Base-by-base conservation (phyloP, 225 moss, liverwort and hornwort genomes). In the Polytrichum formosum region DNA sequence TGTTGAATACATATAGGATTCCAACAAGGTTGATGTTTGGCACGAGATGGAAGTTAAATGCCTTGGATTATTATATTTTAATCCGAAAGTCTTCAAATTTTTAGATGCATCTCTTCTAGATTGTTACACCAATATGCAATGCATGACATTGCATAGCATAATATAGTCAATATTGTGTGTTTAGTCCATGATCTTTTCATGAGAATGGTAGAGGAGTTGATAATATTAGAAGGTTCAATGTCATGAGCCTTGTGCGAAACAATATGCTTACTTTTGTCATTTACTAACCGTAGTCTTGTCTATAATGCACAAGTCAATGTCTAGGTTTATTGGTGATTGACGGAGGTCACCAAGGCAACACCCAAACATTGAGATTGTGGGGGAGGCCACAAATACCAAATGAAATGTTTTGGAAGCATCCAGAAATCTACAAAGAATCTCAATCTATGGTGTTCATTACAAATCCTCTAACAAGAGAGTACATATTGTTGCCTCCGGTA, bases 331-430 rank as follows among this genome's bases (percentile, higher is more conserved):
- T 72, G 23, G 71, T 72, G 10, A 23, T 72, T 46, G 71, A 72
- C n/a, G 71, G 71, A 53, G 71, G 71, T 6, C 46, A 25, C 27
- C 71, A 72, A 72, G 71, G 71, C 18, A 25, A 20, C 62, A 63
- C n/a, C 6, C 63, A 54, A 6, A 8, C 54, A 54, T 37, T 53
- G 25, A 53, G 54, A 16, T 26, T 72, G 31, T 63, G 71, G 71
- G 71, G 63, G 28, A 53, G 62, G 27, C 1, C 16, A 1, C 71
- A 72, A 54, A 63, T 33, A 26, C 63, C 71, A 5, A 72, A 72
- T 53, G 63, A 62, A 28, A 72, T 26, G 7, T 72, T 72, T 27
- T 72, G 71, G 71, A 72, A 27, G 54, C 71, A 72, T n/a, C 71
- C 71, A 9, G 71, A 72, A 35, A 54, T 63, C 17, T 72, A 72